Base-by-base conservation (phyloP, 805 yeast species). In the Millerozyma miso region DNA sequence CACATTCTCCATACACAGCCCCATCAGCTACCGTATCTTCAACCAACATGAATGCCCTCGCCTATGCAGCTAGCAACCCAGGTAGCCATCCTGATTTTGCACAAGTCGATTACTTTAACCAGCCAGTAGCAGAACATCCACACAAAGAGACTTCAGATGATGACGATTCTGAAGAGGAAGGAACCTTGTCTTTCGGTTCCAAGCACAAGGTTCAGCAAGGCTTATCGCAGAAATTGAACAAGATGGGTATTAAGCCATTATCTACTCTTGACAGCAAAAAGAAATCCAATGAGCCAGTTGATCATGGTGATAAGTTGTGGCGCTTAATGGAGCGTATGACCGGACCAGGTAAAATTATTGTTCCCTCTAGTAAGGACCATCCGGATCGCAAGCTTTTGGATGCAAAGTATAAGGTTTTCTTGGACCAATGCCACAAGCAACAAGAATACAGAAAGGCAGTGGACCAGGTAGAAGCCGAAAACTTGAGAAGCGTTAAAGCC, bases 361-460 rank as follows among this genome's bases (percentile, higher is more conserved):
- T 70, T 49, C 98, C 99, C 3, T 65, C 79, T 18, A 62, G 76
- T 3, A 65, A 58, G 14, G 64, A 65, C 35, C 76, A 78, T 45
- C 80, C 86, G 0, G 95, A 88, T 62, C 74, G 88, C 54, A 70
- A 73, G 52, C 71, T 93, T 46, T 74, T 93, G 60, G 68, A 77
- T 46, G 85, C 83, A 33, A 93, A 93, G 66, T 93, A 88, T 71
- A 77, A 80, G 63, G 79, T 91, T 35, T 89, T 88, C 75, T 69
- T 88, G 43, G 97, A 91, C 57, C 93, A 88, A 79, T 88, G 95
- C 36, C 78, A 71, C 52, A 76, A 84, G 20, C 98, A 93, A 65
- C 83, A 76, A 55, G 79, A 73, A 54, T 91, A 88, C 66, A 77
- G 98, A 60, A 62, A 68, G 18, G 59, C 78, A 69, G 88, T 91